Percentiles rank a stretch among this genome's conserved stretches.
Conservation (phyloP, 495 filamentous ascomycete species). For the Penicillium herquei region DNA sequence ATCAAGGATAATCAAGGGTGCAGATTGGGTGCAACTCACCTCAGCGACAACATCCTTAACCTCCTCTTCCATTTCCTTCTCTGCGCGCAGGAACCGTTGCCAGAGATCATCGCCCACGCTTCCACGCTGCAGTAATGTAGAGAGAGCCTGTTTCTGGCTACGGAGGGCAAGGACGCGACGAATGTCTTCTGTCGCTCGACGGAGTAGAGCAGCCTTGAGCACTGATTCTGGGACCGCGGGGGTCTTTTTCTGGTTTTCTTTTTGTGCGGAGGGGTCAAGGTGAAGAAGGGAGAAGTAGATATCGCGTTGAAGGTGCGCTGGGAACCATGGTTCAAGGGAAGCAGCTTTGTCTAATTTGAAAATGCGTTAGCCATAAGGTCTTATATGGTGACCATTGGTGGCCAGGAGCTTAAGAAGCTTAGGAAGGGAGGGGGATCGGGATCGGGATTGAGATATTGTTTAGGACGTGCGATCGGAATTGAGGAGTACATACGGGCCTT, state of each 20-base stretch:
- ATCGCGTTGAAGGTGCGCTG: slow-evolving; percentile 82
- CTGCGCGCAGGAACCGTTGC: slow-evolving; percentile 85
- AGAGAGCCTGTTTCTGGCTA: slow-evolving; percentile 79
- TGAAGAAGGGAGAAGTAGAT: slow-evolving; percentile 92
- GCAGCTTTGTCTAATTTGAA: slow-evolving; percentile 61
- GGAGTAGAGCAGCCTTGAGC: slow-evolving; percentile 84
- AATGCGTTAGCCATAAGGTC: background rate
- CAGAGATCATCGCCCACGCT: slow-evolving; percentile 95
- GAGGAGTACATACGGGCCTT: slow-evolving; percentile 67
- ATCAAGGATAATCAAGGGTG: background rate
- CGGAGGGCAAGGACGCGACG: slow-evolving; percentile 81
- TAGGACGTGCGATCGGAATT: background rate
- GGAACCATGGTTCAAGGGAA: slow-evolving; percentile 88
- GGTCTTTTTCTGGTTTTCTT: slow-evolving; percentile 57
- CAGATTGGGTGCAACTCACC: slow-evolving; percentile 46
- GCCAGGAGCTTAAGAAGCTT: background rate
- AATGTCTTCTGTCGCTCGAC: slow-evolving; percentile 89
- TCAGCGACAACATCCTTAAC: slow-evolving; percentile 89
- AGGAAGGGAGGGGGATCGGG: background rate
- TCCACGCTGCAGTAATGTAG: slow-evolving; percentile 78
- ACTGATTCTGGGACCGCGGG: slow-evolving; percentile 79
- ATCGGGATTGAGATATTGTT: background rate
- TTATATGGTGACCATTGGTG: background rate
- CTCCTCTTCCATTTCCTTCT: slow-evolving; percentile 98
- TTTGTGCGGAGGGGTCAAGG: slow-evolving; percentile 63